A percentile compares a stretch with the other conserved stretches of the same genome.
Evolutionary conservation across 2,329 filamentous ascomycete species (phyloP).

Genomic region (Trichoderma koningiopsis): DNA sequence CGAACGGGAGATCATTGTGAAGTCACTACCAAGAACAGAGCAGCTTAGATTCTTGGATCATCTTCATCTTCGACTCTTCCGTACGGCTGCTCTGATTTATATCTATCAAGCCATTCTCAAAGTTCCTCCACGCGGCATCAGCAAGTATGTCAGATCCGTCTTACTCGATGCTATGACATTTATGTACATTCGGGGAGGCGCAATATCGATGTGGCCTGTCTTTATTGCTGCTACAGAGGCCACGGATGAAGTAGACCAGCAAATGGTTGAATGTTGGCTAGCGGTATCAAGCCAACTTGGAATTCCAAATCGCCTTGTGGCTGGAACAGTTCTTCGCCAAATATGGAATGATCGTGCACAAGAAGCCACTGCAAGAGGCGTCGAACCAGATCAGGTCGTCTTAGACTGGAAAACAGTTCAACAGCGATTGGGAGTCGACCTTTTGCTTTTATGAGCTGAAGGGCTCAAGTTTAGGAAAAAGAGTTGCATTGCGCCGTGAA

Average conservation of each 20-base stretch:
- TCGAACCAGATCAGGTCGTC: neutral
- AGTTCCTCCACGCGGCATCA: slow-evolving; percentile 3
- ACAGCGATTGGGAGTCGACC: slow-evolving; percentile 3
- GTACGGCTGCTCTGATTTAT: slow-evolving; percentile 13
- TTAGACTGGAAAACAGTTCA: slow-evolving; percentile 4
- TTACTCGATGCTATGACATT: slow-evolving; percentile 9
- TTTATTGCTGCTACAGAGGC: slow-evolving; percentile 19
- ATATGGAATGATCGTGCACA: slow-evolving; percentile 7
- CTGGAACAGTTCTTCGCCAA: neutral
- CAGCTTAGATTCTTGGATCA: neutral
- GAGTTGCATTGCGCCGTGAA: neutral
- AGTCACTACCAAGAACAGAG: neutral
- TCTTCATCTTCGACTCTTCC: slow-evolving; percentile 10
- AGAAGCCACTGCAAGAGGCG: neutral
- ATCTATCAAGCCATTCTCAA: slow-evolving; percentile 9
- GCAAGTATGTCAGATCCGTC: slow-evolving; percentile 1
- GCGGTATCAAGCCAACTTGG: slow-evolving; percentile 3
- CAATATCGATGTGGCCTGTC: slow-evolving; percentile 16
- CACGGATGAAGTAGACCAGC: slow-evolving; percentile 1
- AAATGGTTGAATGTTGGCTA: slow-evolving; percentile 13
- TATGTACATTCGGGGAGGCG: slow-evolving; percentile 4
- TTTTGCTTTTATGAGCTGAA: neutral
- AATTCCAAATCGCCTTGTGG: slow-evolving; percentile 6
- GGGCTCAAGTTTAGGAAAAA: neutral
- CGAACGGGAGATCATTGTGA: neutral